Evolutionary conservation across 108 stramenopile genomes (phyloP), one percentile per base, ranked within the genome.

Genomic region (Skeletonema menzelii): DNA sequence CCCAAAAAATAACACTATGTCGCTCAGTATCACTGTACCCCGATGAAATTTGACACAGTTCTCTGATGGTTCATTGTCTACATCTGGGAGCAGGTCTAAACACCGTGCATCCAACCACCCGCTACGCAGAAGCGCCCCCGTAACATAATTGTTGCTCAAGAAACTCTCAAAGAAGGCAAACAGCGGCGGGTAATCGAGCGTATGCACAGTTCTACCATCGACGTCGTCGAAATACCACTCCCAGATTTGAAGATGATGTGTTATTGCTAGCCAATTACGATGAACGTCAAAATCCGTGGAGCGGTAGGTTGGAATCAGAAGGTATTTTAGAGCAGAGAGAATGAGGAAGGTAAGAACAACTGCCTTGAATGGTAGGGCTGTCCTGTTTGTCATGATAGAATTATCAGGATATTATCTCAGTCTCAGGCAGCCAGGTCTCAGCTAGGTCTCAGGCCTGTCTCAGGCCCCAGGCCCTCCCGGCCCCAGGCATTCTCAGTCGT

Each of bases 201-300:
- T 99, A 76, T 98, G 97, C 10, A 88, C 81, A 8, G 96, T 95
- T 3, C 85, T 80, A 5, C 88, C 91, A 17, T 86, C 65, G 40
- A 79, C 67, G 53, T 96, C 82, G 46, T 97, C 94, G 63, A 83
- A 94, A 82, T 99, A 99, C 98, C 98, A 99, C 56, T 91, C 69
- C 15, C 53, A 63, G 2, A 95, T 19, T 5, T 90, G 91, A 13
- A 85, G 58, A 26, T 94, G 86, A 42, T 74, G 71, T 4, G 98
- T 98, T 22, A 99, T 80, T 27, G 97, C 95, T 22, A 97, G 81
- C 98, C 98, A 99, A 73, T 97, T 97, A 5, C 96, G 91, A 80
- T 99, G 98, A 1, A 99, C 98, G 71, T 96, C 89, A 75, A 95
- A 95, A 67, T 97, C 96, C 6, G 96, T 95, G n/a, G 89, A 90